Base-by-base conservation (phyloP, 345 rosid genomes). In the Euclidium syriacum region DNA sequence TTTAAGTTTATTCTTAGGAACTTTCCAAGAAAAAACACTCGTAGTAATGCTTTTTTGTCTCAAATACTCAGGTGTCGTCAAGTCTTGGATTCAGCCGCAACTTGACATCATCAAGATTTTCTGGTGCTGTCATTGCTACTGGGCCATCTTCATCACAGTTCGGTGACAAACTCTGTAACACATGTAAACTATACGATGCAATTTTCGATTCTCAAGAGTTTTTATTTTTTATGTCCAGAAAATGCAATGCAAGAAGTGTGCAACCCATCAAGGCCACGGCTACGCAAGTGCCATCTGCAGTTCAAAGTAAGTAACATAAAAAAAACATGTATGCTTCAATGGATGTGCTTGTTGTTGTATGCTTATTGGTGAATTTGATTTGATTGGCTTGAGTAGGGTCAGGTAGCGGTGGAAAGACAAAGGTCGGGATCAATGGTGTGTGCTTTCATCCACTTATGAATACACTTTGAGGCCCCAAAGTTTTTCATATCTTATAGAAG, bases 401-500 rank as follows among this genome's bases (percentile, higher is more conserved):
- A 25, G 41, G 70, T 38, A 76, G 77, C 65, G 70, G 73, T 39
- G 84, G 83, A 56, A 85, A 73, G 75, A 87, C 90, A 44, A 87
- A 78, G 80, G 57, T 90, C 52, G 97, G 97, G 80, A 90, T 94
- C 76, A 94, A 90, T 54, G 99, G 99, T 90, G 81, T 42, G 81
- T 62, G 63, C 33, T 64, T 33, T 34, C 40, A 58, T 35, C 3
- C 20, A 15, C 52, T 51, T 52, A 2, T 15, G 20, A 67, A 36
- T 23, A 12, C 49, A 19, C 7, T 24, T 19, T 30, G 23, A 54
- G 46, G 1, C 43, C 35, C 15, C 18, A 55, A n/a, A n/a, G 16
- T 11, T 9, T 40, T 34, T 27, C 10, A 0, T 25, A 19, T 42
- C 39, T 64, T 40, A 58, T 35, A 7, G 27, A 64, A 32, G 48